These are phyloP conservation scores for Choanephora cucurbitarum DNA, from an alignment of 371 early-diverging fungal species.

Conservation along the genomic window DNA sequence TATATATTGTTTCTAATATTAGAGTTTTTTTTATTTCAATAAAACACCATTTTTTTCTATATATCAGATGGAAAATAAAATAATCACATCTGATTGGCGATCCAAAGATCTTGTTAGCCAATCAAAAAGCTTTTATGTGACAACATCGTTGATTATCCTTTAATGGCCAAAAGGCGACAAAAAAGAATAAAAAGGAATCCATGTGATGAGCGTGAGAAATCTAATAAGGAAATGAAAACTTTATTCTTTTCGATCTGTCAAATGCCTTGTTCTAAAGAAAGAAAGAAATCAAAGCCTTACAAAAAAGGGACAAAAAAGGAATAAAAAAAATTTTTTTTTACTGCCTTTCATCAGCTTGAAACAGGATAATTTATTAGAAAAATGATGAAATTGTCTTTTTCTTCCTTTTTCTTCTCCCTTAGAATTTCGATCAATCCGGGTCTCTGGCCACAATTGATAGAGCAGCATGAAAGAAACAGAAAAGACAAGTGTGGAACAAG, in stretches of 20 bases:
- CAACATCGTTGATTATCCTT: neutral
- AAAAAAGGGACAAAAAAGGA: too few species aligned
- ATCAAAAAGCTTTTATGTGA: neutral
- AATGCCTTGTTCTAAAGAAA: too few species aligned
- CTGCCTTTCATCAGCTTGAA: neutral
- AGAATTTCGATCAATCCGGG: conserved; percentile 34
- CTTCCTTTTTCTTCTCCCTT: neutral
- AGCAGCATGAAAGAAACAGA: neutral
- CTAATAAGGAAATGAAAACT: neutral
- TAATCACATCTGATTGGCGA: too few species aligned
- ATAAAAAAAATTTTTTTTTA: too few species aligned
- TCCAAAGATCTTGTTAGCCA: neutral
- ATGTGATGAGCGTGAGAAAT: neutral
- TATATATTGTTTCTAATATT: neutral
- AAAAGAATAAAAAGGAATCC: neutral
- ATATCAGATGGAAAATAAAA: too few species aligned
- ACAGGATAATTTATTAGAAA: neutral
- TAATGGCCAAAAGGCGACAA: neutral
- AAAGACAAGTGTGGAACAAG: neutral
- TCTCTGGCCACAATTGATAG: conserved; percentile 45
- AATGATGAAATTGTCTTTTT: neutral
- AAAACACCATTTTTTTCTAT: neutral
- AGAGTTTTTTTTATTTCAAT: neutral
- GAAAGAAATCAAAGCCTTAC: too few species aligned
- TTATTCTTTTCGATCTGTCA: too few species aligned